Evolutionary conservation across 2,329 filamentous ascomycete species (phyloP).

Genomic region (Aspergillus viridinutans): DNA sequence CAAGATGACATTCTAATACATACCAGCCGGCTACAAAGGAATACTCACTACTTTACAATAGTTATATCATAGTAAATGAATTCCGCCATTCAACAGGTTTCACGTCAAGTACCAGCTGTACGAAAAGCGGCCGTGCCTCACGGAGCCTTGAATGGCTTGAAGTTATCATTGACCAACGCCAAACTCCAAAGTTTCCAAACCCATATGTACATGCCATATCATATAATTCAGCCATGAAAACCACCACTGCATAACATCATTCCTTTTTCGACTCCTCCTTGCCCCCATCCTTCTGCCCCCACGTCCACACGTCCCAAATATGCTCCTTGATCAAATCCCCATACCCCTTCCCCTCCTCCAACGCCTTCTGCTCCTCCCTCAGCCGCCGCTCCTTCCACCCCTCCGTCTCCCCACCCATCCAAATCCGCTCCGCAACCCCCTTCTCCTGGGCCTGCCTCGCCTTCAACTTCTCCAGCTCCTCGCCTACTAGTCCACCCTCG

Average conservation of each 20-base stretch:
- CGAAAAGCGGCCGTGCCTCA: too few relatives aligned
- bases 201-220: neutral
- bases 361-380: constrained; percentile 40
- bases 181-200: too few relatives aligned
- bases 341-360: constrained; percentile 43
- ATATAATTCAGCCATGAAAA: neutral
- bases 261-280: constrained; percentile 1
- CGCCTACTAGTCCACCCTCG: constrained; percentile 14
- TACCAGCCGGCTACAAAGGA: too few relatives aligned
- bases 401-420: constrained; percentile 40
- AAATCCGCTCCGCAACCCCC: constrained; percentile 29
- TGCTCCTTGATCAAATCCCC: constrained; percentile 44
- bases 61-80: too few relatives aligned
- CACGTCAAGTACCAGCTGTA: too few relatives aligned
- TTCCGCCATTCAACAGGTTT: too few relatives aligned
- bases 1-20: too few relatives aligned
- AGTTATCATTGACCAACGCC: too few relatives aligned
- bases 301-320: constrained; percentile 46
- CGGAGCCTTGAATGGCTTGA: too few relatives aligned
- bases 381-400: constrained; percentile 43
- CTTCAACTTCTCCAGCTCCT: constrained; percentile 34
- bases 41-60: too few relatives aligned
- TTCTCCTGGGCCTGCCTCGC: constrained; percentile 26
- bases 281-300: constrained; percentile 25
- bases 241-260: neutral